Conservation (phyloP, 2,329 filamentous ascomycete species). For the Samsoniella hepiali region DNA sequence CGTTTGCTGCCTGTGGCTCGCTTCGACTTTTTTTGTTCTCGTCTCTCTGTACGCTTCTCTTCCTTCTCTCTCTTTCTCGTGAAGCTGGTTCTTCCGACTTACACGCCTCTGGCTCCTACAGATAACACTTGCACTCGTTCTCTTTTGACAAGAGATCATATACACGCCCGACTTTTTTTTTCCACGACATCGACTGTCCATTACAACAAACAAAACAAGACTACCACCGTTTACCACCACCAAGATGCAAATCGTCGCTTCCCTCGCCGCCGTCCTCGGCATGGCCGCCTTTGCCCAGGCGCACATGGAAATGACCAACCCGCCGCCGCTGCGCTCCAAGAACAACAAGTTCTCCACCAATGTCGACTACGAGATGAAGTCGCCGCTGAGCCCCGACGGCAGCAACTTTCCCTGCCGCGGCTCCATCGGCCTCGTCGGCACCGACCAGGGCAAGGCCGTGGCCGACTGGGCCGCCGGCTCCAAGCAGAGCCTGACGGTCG, state of each 20-base stretch:
- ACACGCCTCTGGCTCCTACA: background rate
- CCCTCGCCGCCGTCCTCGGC: constrained; percentile 40
- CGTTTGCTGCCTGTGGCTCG: background rate
- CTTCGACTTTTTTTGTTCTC: background rate
- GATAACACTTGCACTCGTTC: background rate
- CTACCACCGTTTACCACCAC: constrained; percentile 18
- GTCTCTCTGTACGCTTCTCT: background rate
- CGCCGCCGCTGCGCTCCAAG: constrained; percentile 52
- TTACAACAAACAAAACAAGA: too few relatives aligned
- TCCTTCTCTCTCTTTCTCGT: background rate
- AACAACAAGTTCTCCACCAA: constrained; percentile 47
- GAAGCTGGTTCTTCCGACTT: constrained; percentile 9
- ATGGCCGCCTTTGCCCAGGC: constrained; percentile 43
- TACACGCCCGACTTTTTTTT: background rate
- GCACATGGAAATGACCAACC: constrained; percentile 56
- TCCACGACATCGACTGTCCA: constrained; percentile 1
- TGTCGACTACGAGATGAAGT: constrained; percentile 70
- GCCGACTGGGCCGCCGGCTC: constrained; percentile 61
- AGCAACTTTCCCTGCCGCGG: constrained; percentile 76
- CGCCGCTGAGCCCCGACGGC: constrained; percentile 58
- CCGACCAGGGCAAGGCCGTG: constrained; percentile 48
- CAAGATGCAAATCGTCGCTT: constrained; percentile 22
- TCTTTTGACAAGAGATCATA: constrained; percentile 13
- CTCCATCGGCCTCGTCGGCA: constrained; percentile 48
- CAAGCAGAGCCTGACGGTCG: constrained; percentile 60